Evolutionary conservation across 2,329 filamentous ascomycete species (phyloP).

Genomic region (Metarhizium robertsii): DNA sequence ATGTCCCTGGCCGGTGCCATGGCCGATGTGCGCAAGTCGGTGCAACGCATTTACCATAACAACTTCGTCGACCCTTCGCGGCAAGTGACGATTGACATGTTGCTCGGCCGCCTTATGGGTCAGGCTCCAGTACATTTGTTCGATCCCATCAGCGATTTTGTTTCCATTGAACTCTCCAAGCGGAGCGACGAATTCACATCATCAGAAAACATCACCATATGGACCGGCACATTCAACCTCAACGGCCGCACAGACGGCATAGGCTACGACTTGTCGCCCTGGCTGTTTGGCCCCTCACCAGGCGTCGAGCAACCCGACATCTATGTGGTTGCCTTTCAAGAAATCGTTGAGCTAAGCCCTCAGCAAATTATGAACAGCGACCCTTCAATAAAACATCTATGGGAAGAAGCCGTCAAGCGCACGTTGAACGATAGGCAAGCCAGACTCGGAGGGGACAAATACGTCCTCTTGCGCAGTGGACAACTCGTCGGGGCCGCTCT

Average conservation of each 20-base stretch:
- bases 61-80: constrained; percentile 91
- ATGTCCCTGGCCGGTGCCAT: constrained; percentile 91
- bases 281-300: constrained; percentile 61
- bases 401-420: constrained; percentile 73
- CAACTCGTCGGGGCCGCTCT: constrained; percentile 91
- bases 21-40: constrained; percentile 91
- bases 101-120: constrained; percentile 76
- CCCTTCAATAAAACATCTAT: constrained; percentile 71
- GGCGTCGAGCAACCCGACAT: constrained; percentile 67
- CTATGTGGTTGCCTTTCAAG: constrained; percentile 87
- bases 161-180: constrained; percentile 65
- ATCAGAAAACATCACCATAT: constrained; percentile 65
- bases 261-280: constrained; percentile 70
- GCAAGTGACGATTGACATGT: constrained; percentile 89
- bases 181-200: constrained; percentile 66
- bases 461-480: constrained; percentile 82
- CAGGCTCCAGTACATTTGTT: constrained; percentile 78
- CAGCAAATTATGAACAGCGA: constrained; percentile 99
- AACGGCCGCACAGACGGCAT: constrained; percentile 79
- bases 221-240: constrained; percentile 86
- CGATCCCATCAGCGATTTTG: constrained; percentile 90
- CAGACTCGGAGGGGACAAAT: constrained; percentile 59
- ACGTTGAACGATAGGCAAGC: constrained; percentile 67
- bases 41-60: constrained; percentile 91
- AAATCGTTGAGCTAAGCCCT: constrained; percentile 95